Conservation (phyloP, 148 eudicot species). For the Rhododendron williamsianum region DNA sequence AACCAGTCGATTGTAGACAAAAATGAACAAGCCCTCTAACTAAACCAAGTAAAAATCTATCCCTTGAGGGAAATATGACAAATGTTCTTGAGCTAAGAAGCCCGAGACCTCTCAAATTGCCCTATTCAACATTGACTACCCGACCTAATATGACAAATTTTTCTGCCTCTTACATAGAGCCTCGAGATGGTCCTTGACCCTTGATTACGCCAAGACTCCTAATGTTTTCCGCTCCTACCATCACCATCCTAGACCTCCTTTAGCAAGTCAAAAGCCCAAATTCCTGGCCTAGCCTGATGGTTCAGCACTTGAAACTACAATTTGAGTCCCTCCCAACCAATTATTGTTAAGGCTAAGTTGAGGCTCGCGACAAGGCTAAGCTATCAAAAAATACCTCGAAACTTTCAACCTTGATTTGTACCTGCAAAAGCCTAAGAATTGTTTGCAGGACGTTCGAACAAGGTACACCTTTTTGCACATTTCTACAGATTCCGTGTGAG, state of each 20-base stretch:
- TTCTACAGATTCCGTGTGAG: neutral
- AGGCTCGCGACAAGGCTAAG: neutral
- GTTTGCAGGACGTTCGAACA: neutral
- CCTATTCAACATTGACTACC: neutral
- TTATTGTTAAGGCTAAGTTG: neutral
- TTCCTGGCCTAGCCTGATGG: neutral
- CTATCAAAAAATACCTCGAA: neutral
- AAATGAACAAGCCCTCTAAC: neutral
- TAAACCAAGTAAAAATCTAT: neutral
- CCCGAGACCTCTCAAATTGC: neutral
- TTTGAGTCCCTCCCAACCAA: neutral
- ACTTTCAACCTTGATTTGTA: neutral
- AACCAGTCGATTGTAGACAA: neutral
- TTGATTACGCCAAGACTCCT: neutral
- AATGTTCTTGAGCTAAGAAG: neutral
- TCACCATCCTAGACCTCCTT: neutral
- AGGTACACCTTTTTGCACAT: neutral
- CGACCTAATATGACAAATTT: neutral
- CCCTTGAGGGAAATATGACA: neutral
- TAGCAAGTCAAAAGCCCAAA: neutral
- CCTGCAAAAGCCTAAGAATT: neutral
- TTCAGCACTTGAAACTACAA: neutral
- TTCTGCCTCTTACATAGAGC: neutral
- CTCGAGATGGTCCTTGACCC: neutral
- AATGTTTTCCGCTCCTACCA: neutral